These are phyloP conservation scores for Viola odorata DNA, from an alignment of 345 rosid species.

Conservation along the genomic window DNA sequence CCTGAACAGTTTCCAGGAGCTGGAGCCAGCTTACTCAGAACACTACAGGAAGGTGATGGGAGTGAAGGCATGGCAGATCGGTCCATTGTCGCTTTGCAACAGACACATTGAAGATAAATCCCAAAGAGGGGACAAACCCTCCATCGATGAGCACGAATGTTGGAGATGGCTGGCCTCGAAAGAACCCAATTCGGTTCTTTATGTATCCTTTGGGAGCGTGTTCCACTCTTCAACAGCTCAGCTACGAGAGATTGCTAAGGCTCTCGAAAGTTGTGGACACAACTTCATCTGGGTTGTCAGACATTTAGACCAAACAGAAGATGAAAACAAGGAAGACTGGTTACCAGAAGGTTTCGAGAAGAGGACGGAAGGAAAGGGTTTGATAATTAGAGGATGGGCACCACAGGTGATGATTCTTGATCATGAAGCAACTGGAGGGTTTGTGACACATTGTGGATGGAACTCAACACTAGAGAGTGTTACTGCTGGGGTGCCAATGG, in stretches of 20 bases:
- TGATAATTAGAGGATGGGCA: slow-evolving; percentile 41
- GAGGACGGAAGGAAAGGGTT: slow-evolving; percentile 27
- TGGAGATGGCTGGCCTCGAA: slow-evolving; percentile 34
- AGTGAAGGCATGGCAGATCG: slow-evolving; percentile 26
- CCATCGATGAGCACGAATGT: slow-evolving; percentile 32
- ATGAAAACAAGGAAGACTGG: slow-evolving; percentile 21
- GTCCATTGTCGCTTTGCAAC: slow-evolving; percentile 38
- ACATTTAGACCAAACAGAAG: slow-evolving; percentile 7
- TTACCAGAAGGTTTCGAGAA: slow-evolving; percentile 35
- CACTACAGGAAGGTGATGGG: slow-evolving; percentile 19
- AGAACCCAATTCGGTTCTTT: slow-evolving; percentile 31
- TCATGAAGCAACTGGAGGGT: slow-evolving; percentile 37
- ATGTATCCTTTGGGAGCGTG: slow-evolving; percentile 43
- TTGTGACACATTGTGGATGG: slow-evolving; percentile 56
- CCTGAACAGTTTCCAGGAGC: slow-evolving; percentile 17
- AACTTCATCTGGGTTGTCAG: slow-evolving; percentile 53
- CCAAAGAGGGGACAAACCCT: slow-evolving; percentile 25
- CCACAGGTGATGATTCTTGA: slow-evolving; percentile 48
- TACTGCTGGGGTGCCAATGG: slow-evolving; percentile 39
- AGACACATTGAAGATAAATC: slow-evolving; percentile 23
- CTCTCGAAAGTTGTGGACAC: slow-evolving; percentile 31
- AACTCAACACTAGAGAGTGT: slow-evolving; percentile 41
- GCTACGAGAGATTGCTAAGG: slow-evolving; percentile 35
- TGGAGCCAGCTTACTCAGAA: slow-evolving; percentile 21
- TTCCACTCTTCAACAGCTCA: slow-evolving; percentile 24